A percentile compares a stretch with the other conserved stretches of the same genome.
Evolutionary conservation across 306 rosid genomes (phyloP).

Genomic region (Benincasa hispida): DNA sequence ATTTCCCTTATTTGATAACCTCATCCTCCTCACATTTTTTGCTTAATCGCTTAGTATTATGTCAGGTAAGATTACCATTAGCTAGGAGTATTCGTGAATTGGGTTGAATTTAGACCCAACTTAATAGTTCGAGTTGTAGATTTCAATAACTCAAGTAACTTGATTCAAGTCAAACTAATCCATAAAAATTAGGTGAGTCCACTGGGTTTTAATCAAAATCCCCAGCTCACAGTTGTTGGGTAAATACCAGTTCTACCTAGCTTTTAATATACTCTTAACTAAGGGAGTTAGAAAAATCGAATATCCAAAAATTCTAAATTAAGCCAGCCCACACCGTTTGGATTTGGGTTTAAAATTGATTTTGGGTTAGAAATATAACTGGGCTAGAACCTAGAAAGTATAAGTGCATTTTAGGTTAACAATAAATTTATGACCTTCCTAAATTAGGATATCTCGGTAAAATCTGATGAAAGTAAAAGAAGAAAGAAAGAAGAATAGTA

Average conservation of each 20-base stretch:
- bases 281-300: background rate
- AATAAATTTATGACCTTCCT: background rate
- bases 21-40: no score
- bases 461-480: no score
- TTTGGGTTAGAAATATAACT: background rate
- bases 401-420: background rate
- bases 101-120: background rate
- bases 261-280: background rate
- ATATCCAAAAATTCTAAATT: background rate
- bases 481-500: no score
- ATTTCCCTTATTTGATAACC: no score
- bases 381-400: no score
- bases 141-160: background rate
- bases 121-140: background rate
- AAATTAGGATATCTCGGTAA: no score
- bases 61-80: background rate
- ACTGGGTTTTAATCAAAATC: background rate
- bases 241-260: background rate
- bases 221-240: background rate
- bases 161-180: background rate
- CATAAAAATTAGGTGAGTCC: background rate
- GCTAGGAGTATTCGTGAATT: background rate
- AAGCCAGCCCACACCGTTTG: background rate
- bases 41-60: no score
- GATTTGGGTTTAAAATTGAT: background rate